Evolutionary conservation across 2,329 filamentous ascomycete genomes (phyloP).

Genomic region (Pestalotiopsis sp.): DNA sequence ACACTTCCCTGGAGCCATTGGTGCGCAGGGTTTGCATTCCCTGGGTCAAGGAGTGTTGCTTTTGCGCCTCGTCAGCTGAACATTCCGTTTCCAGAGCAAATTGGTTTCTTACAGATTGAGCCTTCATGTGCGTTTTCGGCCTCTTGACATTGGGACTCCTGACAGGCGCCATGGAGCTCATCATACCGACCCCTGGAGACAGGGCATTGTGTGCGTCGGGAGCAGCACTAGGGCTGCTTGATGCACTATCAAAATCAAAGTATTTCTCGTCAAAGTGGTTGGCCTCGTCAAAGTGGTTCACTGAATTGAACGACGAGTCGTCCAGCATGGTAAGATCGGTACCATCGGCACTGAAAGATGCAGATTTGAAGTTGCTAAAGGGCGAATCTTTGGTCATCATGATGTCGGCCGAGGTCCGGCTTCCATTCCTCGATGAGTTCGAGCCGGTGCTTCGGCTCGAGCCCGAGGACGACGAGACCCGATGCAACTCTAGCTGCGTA

Average conservation of each 20-base stretch:
- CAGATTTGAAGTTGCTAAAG: slow-evolving; percentile 13
- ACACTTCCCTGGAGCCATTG: slow-evolving; percentile 54
- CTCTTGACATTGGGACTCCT: slow-evolving; percentile 28
- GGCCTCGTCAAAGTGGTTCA: slow-evolving; percentile 20
- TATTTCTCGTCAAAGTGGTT: slow-evolving; percentile 42
- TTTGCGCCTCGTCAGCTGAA: slow-evolving; percentile 28
- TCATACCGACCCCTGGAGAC: slow-evolving; percentile 20
- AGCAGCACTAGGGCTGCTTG: slow-evolving; percentile 56
- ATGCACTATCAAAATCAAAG: slow-evolving; percentile 62
- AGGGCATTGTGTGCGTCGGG: slow-evolving; percentile 15
- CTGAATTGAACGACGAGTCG: slow-evolving; percentile 23
- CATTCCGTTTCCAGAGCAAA: neutral
- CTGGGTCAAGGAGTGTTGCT: slow-evolving; percentile 56
- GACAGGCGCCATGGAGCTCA: slow-evolving; percentile 18
- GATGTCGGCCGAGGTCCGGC: slow-evolving; percentile 29
- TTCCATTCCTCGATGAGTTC: slow-evolving; percentile 28
- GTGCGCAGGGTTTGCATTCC: slow-evolving; percentile 53
- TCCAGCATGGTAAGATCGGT: slow-evolving; percentile 23
- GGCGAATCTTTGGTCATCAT: slow-evolving; percentile 26
- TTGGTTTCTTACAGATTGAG: slow-evolving; percentile 28
- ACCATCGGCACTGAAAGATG: slow-evolving; percentile 17
- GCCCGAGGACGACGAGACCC: slow-evolving; percentile 34
- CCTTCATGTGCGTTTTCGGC: slow-evolving; percentile 28
- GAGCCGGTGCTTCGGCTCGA: slow-evolving; percentile 30
- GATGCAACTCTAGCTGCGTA: slow-evolving; percentile 24